Percentiles rank a stretch among this genome's conserved stretches.
Evolutionary conservation across 768 basidiomycete genomes (phyloP).

Genomic region (Amanita pseudoporphyria): DNA sequence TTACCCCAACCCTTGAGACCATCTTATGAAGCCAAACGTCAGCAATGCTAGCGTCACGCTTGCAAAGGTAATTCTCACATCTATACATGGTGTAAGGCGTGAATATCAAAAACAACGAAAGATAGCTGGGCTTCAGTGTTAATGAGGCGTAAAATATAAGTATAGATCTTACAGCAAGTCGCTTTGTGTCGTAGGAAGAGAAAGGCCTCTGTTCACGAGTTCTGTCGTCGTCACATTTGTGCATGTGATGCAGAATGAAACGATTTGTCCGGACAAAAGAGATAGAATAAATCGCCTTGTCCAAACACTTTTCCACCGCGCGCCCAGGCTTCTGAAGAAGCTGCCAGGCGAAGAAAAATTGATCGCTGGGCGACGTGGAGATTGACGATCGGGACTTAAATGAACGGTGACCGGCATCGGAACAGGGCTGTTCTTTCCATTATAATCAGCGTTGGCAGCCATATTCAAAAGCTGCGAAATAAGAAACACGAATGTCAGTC

Average conservation of each 20-base stretch:
- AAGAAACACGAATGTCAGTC: neutral
- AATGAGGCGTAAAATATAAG: neutral
- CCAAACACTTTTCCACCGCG: conserved; percentile 69
- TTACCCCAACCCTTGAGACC: conserved; percentile 80
- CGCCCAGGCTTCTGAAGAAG: conserved; percentile 43
- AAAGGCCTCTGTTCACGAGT: conserved; percentile 58
- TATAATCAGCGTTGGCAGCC: neutral
- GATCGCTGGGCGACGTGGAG: conserved; percentile 47
- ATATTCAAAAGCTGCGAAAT: neutral
- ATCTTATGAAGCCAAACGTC: conserved; percentile 31
- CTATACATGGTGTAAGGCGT: conserved; percentile 87
- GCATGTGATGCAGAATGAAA: conserved; percentile 83
- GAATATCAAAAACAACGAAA: conserved; percentile 63
- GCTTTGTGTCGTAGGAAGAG: conserved; percentile 72
- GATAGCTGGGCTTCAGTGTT: conserved; percentile 44
- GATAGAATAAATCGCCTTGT: conserved; percentile 63
- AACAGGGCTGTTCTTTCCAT: neutral
- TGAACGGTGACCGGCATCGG: neutral
- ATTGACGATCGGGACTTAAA: neutral
- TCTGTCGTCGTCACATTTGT: conserved; percentile 85
- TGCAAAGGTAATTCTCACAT: conserved; percentile 37
- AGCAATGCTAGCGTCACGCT: neutral
- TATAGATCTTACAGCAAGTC: conserved; percentile 60
- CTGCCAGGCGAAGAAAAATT: conserved; percentile 50
- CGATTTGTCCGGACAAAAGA: conserved; percentile 69